Evolutionary conservation across 2,329 filamentous ascomycete species (phyloP), one percentile per base, ranked within the genome.

Genomic region (Fonsecaea nubica): DNA sequence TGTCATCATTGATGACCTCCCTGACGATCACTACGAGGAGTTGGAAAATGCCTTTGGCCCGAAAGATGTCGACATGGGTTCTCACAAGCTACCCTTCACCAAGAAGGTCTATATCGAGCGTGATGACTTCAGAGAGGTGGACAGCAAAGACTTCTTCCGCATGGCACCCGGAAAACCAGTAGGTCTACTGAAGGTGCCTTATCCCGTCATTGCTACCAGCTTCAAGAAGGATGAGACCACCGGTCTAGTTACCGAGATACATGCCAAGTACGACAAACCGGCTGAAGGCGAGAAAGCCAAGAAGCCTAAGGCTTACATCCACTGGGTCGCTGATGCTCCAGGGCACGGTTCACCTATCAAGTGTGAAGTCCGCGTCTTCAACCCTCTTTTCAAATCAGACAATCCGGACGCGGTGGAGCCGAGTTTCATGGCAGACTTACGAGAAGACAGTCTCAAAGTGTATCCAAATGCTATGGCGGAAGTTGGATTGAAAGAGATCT

Each of bases 41-140:
- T 77, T 94, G 2, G 85, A 87, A 2, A 81, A 92, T 7, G 92
- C 93, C 0, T 97, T 96, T 80, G 91, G 91, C 18, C 89, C 92
- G 30, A 96, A 96, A 79, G 88, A 93, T 71, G 85, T 90, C 1
- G 72, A 76, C 38, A 81, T 81, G 71, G 81, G 81, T 30, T 78
- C 81, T 56, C 86, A 88, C 74, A 82, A 80, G 62, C 78, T 89
- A 13, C 85, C 84, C 38, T 87, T 97, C 72, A 93, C 92, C 0
- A 88, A 87, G 72, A 92, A 86, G 1, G 86, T 97, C 38, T 97
- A 93, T 78, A 96, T 97, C 63, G 93, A 97, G 72, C 87, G 89
- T 63, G 86, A 84, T 58, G 91, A 94, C 76, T 94, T 93, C 81
- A 85, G 91, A 62, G 89, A 92, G 75, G 86, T 86, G 50, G 90